Conservation (phyloP, 1,284 basidiomycete species). For the Heterobasidion occidentale region DNA sequence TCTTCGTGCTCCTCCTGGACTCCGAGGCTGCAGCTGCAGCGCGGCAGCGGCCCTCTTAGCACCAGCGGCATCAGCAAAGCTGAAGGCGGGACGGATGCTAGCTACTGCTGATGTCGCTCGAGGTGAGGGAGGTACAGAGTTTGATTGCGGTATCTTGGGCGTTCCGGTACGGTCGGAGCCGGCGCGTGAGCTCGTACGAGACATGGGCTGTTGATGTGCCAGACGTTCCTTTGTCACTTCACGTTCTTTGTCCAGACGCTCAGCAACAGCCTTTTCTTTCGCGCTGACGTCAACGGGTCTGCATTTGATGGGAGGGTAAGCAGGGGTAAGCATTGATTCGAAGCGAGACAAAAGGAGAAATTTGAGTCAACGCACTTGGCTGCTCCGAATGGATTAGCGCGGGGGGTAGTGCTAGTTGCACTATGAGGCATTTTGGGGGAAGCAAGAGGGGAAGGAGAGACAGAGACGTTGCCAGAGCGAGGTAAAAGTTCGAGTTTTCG, state of each 20-base stretch:
- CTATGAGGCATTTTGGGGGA: conserved; percentile 60
- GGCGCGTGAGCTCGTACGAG: conserved; percentile 61
- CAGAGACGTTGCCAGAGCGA: conserved; percentile 55
- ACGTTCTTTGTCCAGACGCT: conserved; percentile 62
- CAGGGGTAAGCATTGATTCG: not conserved
- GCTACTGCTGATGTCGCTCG: conserved; percentile 19
- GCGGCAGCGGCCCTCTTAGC: conserved; percentile 27
- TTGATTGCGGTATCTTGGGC: conserved; percentile 3
- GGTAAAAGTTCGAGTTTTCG: conserved; percentile 81
- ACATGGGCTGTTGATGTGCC: conserved; percentile 47
- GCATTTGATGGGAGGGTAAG: not conserved
- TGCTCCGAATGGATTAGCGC: conserved; percentile 79
- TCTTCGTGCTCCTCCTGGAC: conserved; percentile 14
- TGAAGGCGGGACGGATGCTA: conserved; percentile 55
- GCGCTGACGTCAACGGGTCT: conserved; percentile 82
- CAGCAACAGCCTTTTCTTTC: conserved; percentile 68
- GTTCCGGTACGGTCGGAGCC: conserved; percentile 40
- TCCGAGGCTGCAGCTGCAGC: not conserved
- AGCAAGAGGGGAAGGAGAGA: conserved; percentile 61
- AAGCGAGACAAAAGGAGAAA: not conserved
- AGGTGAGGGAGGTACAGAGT: conserved; percentile 12
- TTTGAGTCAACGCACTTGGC: conserved; percentile 50
- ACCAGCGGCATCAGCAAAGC: conserved; percentile 58
- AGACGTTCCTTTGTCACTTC: conserved; percentile 47
- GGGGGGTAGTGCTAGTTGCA: conserved; percentile 30